Conservation (phyloP, 1,284 basidiomycete genomes). For the Puccinia sorghi region DNA sequence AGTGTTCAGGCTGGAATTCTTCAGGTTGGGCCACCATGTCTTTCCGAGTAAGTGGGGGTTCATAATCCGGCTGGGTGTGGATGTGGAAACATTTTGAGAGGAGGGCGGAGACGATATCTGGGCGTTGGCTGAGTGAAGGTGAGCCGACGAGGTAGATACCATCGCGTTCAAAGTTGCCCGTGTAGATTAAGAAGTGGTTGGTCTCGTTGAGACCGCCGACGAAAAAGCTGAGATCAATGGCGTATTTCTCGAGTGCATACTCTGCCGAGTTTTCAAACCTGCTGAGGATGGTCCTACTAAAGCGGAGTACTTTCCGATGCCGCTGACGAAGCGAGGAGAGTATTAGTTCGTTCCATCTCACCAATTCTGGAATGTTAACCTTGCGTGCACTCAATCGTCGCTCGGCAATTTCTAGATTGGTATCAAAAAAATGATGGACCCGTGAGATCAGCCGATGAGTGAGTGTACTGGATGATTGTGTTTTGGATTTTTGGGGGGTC, state of each 20-base stretch:
- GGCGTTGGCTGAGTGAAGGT: constrained; percentile 76
- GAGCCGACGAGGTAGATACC: constrained; percentile 93
- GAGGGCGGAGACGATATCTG: constrained; percentile 76
- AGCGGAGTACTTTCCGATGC: constrained; percentile 47
- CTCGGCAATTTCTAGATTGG: constrained; percentile 42
- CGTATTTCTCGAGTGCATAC: constrained; percentile 73
- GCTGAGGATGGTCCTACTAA: constrained; percentile 62
- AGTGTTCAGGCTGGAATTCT: constrained; percentile 28
- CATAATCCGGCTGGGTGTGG: constrained; percentile 54
- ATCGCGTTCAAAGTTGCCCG: constrained; percentile 80
- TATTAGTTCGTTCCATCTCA: constrained; percentile 46
- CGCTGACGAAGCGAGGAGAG: constrained; percentile 49
- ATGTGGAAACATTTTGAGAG: constrained; percentile 74
- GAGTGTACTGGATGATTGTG: constrained; percentile 65
- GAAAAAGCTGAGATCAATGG: constrained; percentile 75
- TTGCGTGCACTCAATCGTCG: constrained; percentile 36
- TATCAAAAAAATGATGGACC: constrained; percentile 50
- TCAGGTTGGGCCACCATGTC: constrained; percentile 62
- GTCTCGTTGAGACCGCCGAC: constrained; percentile 78
- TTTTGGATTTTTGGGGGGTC: not conserved
- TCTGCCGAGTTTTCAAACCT: constrained; percentile 95
- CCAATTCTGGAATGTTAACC: constrained; percentile 37
- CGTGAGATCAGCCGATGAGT: constrained; percentile 78
- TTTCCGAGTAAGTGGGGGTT: constrained; percentile 61
- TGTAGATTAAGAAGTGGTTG: constrained; percentile 94